Base-by-base conservation (phyloP, 2,329 filamentous ascomycete genomes). In the Diaporthe amygdali region DNA sequence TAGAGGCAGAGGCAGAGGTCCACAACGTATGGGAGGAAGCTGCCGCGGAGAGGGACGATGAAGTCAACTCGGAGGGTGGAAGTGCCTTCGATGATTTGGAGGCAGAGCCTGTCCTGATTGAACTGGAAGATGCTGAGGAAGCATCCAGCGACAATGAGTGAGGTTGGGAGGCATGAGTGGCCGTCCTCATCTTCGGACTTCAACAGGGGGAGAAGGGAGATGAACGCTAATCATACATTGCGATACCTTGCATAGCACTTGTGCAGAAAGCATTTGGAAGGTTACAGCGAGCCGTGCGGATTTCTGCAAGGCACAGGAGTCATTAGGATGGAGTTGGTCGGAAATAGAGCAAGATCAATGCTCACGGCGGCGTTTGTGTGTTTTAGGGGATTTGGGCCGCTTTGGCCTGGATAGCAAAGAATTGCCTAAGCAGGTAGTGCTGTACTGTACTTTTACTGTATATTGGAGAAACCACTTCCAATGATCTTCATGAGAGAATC, bases 201-300 rank as follows among this genome's bases (percentile, higher is more conserved):
- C 37, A 39, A 39, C 4, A 25, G 27, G 30, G 15, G 27, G 8
- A 17, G 8, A 5, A 47, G n/a, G 12, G 47, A 12, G n/a, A 64
- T 15, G 14, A 37, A 37, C 20, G 52, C n/a, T 12, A 15, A 22
- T 27, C 14, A 30, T 22, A 61, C 25, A 59, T 54, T 32, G 34
- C 30, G 37, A 52, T 70, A 66, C 51, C 56, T 66, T 61, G 70
- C 70, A 70, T 66, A 70, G 51, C 70, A 66, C 59, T 49, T 64
- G 59, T 37, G 59, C 44, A 49, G 44, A 32, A 61, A n/a, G 59
- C 51, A 46, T 44, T 52, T 56, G n/a, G 41, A 47, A 59, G 34
- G 49, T 30, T 46, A 54, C 25, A 66, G 59, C 70, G 44, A 64
- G n/a, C 22, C 37, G 66, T 47, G 61, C 30, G 46, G 27, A 25